A percentile compares a stretch with the other conserved stretches of the same genome.
Conservation (phyloP, 257 asterid genomes). For the Fraxinus quadrangulata region DNA sequence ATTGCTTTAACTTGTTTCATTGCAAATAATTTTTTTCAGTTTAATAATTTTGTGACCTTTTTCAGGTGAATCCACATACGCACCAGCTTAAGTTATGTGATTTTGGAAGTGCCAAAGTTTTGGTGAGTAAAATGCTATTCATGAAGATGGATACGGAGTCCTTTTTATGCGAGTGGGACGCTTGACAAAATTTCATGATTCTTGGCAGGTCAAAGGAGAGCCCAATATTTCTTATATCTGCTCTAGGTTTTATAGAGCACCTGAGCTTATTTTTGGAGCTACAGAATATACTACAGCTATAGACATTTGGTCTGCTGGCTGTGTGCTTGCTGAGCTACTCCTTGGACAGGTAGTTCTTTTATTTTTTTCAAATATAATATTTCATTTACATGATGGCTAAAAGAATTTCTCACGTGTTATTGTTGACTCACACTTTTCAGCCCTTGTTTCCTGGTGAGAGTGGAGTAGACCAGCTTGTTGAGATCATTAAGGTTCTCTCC, state of each 20-base stretch:
- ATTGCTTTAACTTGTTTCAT: not conserved
- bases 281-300: slow-evolving; percentile 79
- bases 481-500: slow-evolving; percentile 81
- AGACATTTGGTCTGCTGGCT: slow-evolving; percentile 89
- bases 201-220: slow-evolving; percentile 77
- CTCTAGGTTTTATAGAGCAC: slow-evolving; percentile 85
- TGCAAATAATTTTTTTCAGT: not conserved
- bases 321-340: slow-evolving; percentile 82
- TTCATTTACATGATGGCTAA: slow-evolving; percentile 8
- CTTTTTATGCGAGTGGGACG: slow-evolving; percentile 9
- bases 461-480: slow-evolving; percentile 98
- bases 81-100: slow-evolving; percentile 85
- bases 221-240: slow-evolving; percentile 90
- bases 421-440: slow-evolving; percentile 39
- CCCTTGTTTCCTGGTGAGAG: slow-evolving; percentile 99
- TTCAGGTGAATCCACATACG: slow-evolving; percentile 81
- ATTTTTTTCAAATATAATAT: not conserved
- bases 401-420: not conserved
- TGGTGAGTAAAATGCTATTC: slow-evolving; percentile 51
- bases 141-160: slow-evolving; percentile 13
- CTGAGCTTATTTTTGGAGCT: slow-evolving; percentile 89
- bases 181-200: slow-evolving; percentile 19
- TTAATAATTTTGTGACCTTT: slow-evolving; percentile 22
- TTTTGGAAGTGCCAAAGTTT: slow-evolving; percentile 86
- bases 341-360: slow-evolving; percentile 63